Conservation (phyloP, 1,139 yeast species). For the Magnusiomyces clavatus region DNA sequence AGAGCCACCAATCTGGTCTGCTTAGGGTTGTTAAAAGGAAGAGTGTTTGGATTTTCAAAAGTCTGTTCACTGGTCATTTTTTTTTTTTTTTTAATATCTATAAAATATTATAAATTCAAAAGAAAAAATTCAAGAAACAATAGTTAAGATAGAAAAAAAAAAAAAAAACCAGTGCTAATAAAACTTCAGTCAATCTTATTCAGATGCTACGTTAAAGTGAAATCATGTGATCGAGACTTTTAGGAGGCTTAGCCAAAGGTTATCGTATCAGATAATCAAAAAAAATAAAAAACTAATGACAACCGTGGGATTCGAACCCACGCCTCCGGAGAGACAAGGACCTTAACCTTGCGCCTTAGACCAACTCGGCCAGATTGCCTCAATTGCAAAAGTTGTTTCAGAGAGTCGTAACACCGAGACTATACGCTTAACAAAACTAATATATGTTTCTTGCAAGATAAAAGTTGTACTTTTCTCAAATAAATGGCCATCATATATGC, state of each 20-base stretch:
- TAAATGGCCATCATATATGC: no score
- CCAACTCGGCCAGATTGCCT: constrained; percentile 32
- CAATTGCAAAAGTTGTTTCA: not conserved
- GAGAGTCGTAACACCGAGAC: no score
- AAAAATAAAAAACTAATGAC: constrained; percentile 20
- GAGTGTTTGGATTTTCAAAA: constrained; percentile 17
- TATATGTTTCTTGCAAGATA: no score
- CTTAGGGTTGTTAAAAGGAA: constrained; percentile 21
- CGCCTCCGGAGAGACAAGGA: constrained; percentile 32
- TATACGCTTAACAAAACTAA: no score
- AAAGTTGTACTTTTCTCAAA: no score
- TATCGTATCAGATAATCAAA: no score
- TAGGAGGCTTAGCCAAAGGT: no score
- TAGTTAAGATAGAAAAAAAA: not conserved
- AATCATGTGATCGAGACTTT: not conserved
- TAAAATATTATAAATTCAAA: not conserved
- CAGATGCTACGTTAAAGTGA: not conserved
- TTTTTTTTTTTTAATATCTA: no score
- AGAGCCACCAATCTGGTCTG: constrained; percentile 49
- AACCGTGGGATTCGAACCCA: constrained; percentile 32
- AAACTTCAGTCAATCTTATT: not conserved
- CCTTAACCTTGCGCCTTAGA: constrained; percentile 32
- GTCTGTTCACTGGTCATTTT: not conserved
- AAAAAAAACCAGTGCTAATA: not conserved
- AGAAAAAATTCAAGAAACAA: not conserved